Conservation (phyloP, 73 alveolate species). For the Paramecium biaurelia region DNA sequence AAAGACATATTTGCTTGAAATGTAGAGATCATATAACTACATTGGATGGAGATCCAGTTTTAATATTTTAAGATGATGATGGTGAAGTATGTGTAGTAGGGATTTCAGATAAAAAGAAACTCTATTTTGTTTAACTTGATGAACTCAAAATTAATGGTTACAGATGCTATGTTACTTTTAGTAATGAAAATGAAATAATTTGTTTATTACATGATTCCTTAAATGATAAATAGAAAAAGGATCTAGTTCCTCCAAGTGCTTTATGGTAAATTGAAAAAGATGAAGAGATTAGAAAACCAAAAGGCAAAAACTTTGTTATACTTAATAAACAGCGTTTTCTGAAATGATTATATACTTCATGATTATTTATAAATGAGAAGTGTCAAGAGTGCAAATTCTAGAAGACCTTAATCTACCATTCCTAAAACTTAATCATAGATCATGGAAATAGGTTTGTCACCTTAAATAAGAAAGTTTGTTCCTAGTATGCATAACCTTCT, state of each 20-base stretch:
- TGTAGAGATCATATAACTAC: conserved; percentile 49
- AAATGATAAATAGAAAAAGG: conserved; percentile 1
- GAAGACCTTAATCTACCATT: background rate
- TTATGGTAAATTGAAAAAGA: background rate
- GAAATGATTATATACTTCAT: background rate
- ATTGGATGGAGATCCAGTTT: conserved; percentile 35
- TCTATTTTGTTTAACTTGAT: background rate
- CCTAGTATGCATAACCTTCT: background rate
- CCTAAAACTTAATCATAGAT: background rate
- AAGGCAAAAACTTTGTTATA: background rate
- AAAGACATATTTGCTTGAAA: conserved; percentile 67
- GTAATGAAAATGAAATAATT: conserved; percentile 23
- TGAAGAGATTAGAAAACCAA: background rate
- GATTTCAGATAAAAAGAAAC: background rate
- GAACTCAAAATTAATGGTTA: conserved; percentile 43
- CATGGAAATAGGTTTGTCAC: background rate
- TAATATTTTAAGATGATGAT: conserved; percentile 44
- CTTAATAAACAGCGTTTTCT: background rate
- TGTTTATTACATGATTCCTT: background rate
- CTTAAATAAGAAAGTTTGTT: background rate
- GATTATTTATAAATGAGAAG: conserved; percentile 28
- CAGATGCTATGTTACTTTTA: conserved; percentile 37
- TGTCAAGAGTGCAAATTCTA: background rate
- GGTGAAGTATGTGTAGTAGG: conserved; percentile 41
- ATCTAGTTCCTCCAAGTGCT: background rate